Conservation (phyloP, 2,329 filamentous ascomycete species). For the Plectosphaerella sp. region DNA sequence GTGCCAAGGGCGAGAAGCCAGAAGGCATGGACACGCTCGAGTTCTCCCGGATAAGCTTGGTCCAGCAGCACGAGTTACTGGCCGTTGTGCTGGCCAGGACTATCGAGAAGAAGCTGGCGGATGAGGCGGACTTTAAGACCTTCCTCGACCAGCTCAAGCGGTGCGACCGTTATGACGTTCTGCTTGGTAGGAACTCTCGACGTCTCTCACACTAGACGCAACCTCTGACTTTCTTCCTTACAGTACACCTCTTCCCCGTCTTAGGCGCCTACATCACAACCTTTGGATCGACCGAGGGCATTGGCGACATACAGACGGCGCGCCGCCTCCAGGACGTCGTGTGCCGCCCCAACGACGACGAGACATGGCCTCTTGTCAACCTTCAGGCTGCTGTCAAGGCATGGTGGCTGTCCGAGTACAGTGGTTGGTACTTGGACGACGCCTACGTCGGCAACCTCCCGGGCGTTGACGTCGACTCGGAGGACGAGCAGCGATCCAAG, state of each 20-base stretch:
- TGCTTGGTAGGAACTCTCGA: conserved; percentile 37
- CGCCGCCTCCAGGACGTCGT: conserved; percentile 66
- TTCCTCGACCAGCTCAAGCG: conserved; percentile 66
- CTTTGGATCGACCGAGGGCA: conserved; percentile 74
- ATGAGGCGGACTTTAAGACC: conserved; percentile 66
- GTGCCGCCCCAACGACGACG: conserved; percentile 60
- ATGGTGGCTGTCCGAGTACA: conserved; percentile 93
- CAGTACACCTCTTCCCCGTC: conserved; percentile 78
- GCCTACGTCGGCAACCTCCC: conserved; percentile 25
- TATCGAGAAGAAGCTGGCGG: conserved; percentile 70
- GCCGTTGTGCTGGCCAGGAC: conserved; percentile 75
- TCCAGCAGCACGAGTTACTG: conserved; percentile 85
- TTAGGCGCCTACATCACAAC: conserved; percentile 72
- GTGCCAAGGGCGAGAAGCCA: conserved; percentile 40
- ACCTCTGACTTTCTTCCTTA: conserved; percentile 5
- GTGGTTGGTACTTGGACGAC: conserved; percentile 79
- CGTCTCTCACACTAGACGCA: conserved; percentile 10
- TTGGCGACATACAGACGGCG: conserved; percentile 62
- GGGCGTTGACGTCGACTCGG: conserved; percentile 62
- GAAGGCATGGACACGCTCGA: conserved; percentile 75
- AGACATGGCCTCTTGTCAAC: conserved; percentile 67
- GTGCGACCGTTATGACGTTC: conserved; percentile 70
- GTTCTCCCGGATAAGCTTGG: conserved; percentile 74
- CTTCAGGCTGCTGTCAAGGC: conserved; percentile 74
- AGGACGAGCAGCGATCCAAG: conserved; percentile 67